Evolutionary conservation across 2,329 filamentous ascomycete genomes (phyloP).

Genomic region (Aureobasidium namibiae): DNA sequence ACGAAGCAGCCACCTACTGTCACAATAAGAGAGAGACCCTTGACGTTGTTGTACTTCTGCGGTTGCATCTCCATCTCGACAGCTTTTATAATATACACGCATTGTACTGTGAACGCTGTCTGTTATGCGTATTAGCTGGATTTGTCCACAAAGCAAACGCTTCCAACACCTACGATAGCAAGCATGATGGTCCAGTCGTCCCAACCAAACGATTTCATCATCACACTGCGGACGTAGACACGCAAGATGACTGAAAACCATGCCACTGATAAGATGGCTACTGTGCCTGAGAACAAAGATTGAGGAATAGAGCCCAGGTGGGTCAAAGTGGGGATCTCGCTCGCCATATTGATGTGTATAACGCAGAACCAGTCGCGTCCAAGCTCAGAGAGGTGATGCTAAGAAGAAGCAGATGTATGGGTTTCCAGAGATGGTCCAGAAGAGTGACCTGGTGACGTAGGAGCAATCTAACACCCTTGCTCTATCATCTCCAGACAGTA

Average conservation of each 20-base stretch:
- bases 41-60: neutral
- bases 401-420: neutral
- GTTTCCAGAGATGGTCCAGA: neutral
- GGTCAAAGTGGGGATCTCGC: neutral
- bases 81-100: neutral
- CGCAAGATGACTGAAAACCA: conserved; percentile 10
- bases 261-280: conserved; percentile 10
- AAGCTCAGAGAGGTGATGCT: neutral
- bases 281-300: neutral
- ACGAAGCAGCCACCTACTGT: neutral
- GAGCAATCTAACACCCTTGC: neutral
- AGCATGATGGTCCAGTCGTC: conserved; percentile 9
- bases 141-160: neutral
- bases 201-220: conserved; percentile 9
- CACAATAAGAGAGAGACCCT: neutral
- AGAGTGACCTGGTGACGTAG: neutral
- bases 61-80: neutral
- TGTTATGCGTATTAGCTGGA: neutral
- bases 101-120: conserved; percentile 1
- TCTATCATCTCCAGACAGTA: neutral
- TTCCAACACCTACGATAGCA: neutral
- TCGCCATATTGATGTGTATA: neutral
- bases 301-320: neutral
- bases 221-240: conserved; percentile 11
- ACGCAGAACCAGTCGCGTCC: neutral